Evolutionary conservation across 2,329 filamentous ascomycete species (phyloP), one percentile per base, ranked within the genome.

Genomic region (Xylaria sp.): DNA sequence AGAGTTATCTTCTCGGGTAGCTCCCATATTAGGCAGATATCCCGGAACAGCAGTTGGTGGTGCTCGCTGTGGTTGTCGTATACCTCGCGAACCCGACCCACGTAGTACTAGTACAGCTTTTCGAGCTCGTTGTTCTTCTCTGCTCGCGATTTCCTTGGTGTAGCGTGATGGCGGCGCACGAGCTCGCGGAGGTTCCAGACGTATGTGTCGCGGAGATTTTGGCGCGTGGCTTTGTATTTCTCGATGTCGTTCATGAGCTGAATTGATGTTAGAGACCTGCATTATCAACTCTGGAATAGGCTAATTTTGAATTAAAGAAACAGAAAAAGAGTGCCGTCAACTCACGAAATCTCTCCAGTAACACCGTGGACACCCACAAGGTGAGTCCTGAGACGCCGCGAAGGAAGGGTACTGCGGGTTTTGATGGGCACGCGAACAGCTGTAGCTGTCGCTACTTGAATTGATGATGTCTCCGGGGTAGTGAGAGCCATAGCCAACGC

Each of bases 301-400:
- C 17, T 9, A n/a, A 31, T 31, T 31, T 12, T 6, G 7, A 50
- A n/a, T 23, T 6, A 7, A 49, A 4, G 33, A 23, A n/a, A 9
- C n/a, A 17, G 7, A 17, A 21, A 40, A 28, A 9, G 31, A 19
- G 53, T n/a, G 25, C 12, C n/a, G 38, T 8, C 28, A 55, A 60
- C 70, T 55, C 58, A 72, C 70, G 55, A 71, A 70, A 25, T 67
- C 68, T 42, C 61, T 67, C 54, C 69, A 71, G 42, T 71, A 70
- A 9, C 69, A 72, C 33, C 67, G 63, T 6, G 67, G 54, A 46
- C 70, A 72, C 51, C 66, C 70, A 52, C 68, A 72, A 7, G 40
- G 54, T 35, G 45, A 57, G 25, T 1, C 55, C 23, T 37, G 47
- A 56, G 61, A 66, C 11, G 57, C 50, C 7, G 56, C 51, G 33